Percentiles rank a stretch among this genome's conserved stretches.
Conservation (phyloP, 805 yeast species). For the Wickerhamiella bombiphila region DNA sequence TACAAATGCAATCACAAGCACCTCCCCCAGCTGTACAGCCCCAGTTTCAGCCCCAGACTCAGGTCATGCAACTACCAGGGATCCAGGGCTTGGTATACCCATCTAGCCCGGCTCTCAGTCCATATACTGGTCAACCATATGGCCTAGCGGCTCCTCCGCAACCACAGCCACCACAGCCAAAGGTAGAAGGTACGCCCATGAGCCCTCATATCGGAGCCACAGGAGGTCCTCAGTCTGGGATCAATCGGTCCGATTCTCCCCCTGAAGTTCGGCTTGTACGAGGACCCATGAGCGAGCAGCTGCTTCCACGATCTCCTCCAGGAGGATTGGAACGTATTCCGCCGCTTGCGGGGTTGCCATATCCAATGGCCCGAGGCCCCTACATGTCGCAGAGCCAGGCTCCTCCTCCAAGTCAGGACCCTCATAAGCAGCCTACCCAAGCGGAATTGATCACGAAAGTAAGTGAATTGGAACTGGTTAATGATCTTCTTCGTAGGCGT, state of each 20-base stretch:
- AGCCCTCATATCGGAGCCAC: constrained; percentile 1
- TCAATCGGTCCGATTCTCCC: constrained; percentile 6
- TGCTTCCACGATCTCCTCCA: constrained; percentile 17
- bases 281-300: constrained; percentile 20
- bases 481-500: constrained; percentile 72
- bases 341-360: constrained; percentile 9
- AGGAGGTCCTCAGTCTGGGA: not conserved
- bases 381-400: not conserved
- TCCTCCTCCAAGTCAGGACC: not conserved
- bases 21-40: not conserved
- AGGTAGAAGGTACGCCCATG: constrained; percentile 12
- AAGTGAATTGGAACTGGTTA: constrained; percentile 77
- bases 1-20: too few relatives aligned
- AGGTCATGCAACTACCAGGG: constrained; percentile 1
- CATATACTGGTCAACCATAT: constrained; percentile 6
- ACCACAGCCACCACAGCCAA: constrained; percentile 1
- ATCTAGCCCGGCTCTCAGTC: constrained; percentile 12
- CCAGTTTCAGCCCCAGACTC: not conserved
- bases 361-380: not conserved
- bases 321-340: constrained; percentile 19
- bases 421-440: not conserved
- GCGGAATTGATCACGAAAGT: constrained; percentile 55
- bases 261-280: constrained; percentile 13
- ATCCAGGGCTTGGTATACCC: constrained; percentile 12
- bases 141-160: constrained; percentile 1